Percentiles rank a stretch among this genome's conserved stretches.
phyloP scores from a whole-genome alignment of 2,329 filamentous ascomycete genomes.

The Pseudogymnoascus sp. region DNA sequence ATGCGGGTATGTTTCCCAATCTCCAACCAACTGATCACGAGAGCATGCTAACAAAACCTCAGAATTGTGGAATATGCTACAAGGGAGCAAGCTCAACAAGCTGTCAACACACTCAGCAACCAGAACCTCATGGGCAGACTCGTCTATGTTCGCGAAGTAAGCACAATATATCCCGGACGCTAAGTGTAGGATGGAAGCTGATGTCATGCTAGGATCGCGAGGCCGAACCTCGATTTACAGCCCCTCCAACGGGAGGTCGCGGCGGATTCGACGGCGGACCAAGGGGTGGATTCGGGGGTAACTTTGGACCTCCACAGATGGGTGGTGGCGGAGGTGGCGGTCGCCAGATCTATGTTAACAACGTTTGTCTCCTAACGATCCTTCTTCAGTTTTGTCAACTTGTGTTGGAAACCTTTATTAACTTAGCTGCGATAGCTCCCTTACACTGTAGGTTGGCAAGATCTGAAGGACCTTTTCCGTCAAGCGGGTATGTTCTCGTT shows the following conservation, averaged over 20 bases:
- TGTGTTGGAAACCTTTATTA: slow-evolving; percentile 32
- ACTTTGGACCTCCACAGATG: slow-evolving; percentile 30
- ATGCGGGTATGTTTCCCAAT: slow-evolving; percentile 79
- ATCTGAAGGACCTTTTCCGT: slow-evolving; percentile 96
- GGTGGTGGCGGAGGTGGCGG: slow-evolving; percentile 50
- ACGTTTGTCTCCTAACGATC: slow-evolving; percentile 64
- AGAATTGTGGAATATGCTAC: slow-evolving; percentile 99
- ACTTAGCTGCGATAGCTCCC: slow-evolving; percentile 61
- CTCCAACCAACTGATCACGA: not conserved
- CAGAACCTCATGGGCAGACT: slow-evolving; percentile 97
- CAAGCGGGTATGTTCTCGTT: slow-evolving; percentile 72
- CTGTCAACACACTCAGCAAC: slow-evolving; percentile 96
- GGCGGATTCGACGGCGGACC: slow-evolving; percentile 49
- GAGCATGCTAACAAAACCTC: slow-evolving; percentile 18
- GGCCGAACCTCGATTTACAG: slow-evolving; percentile 92
- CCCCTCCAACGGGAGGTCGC: slow-evolving; percentile 56
- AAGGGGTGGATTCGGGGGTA: slow-evolving; percentile 46
- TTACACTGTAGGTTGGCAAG: slow-evolving; percentile 97
- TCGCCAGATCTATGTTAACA: slow-evolving; percentile 93
- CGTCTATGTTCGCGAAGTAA: slow-evolving; percentile 95
- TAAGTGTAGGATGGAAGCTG: slow-evolving; percentile 18
- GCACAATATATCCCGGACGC: slow-evolving; percentile 20
- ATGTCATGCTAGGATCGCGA: slow-evolving; percentile 70
- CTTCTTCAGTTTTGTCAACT: slow-evolving; percentile 17
- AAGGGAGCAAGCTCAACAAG: slow-evolving; percentile 96